A percentile compares a stretch with the other conserved stretches of the same genome.
Evolutionary conservation across 2,329 filamentous ascomycete species (phyloP).

Genomic region (Blumeriella jaapii): DNA sequence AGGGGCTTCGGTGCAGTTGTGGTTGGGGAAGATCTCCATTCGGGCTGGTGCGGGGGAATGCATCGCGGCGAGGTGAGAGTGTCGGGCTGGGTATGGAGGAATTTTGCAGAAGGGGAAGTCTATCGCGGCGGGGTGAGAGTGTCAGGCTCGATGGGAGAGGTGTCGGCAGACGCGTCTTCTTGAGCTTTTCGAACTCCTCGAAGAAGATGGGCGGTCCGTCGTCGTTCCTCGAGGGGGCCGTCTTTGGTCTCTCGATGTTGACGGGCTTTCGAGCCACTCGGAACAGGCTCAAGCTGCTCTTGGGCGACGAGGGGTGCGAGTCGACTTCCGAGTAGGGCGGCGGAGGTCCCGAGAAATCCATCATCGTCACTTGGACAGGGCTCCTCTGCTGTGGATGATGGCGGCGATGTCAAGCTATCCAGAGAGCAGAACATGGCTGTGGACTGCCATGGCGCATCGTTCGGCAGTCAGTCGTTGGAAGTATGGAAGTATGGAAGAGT

Average conservation of each 20-base stretch:
- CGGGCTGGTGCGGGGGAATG: slow-evolving; percentile 4
- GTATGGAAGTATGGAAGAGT: too few relatives aligned
- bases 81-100: too few relatives aligned
- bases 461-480: too few relatives aligned
- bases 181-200: slow-evolving; percentile 3
- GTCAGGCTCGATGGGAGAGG: not conserved
- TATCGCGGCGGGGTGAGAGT: slow-evolving; percentile 1
- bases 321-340: slow-evolving; percentile 3
- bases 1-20: slow-evolving; percentile 7
- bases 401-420: not conserved
- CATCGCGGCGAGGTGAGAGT: slow-evolving; percentile 2
- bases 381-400: not conserved
- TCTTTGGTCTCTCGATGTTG: slow-evolving; percentile 1
- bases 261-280: slow-evolving; percentile 9
- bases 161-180: slow-evolving; percentile 1
- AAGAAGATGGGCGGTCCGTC: slow-evolving; percentile 1
- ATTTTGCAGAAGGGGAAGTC: too few relatives aligned
- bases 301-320: not conserved
- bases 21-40: slow-evolving; percentile 6
- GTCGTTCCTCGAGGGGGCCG: slow-evolving; percentile 2
- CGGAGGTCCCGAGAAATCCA: slow-evolving; percentile 3
- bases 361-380: not conserved
- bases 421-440: too few relatives aligned
- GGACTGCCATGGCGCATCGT: too few relatives aligned
- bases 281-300: slow-evolving; percentile 2